Base-by-base conservation (phyloP, 1,284 basidiomycete genomes). In the Neonothopanus nambi region DNA sequence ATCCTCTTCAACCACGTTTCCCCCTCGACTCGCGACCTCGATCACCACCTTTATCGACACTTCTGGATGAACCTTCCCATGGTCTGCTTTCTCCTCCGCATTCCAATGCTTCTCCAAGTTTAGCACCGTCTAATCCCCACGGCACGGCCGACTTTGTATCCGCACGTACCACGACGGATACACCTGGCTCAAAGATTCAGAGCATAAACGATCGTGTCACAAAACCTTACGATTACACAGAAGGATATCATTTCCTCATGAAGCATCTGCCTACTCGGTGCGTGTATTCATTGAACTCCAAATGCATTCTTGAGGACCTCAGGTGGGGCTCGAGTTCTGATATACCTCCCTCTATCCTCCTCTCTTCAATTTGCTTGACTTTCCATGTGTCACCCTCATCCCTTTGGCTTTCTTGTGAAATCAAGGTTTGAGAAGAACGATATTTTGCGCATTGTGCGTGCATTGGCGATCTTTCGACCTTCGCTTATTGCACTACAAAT, bases 401-500 rank as follows among this genome's bases (percentile, higher is more conserved):
- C 23, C 39, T 30, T 54, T 39, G 38, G 35, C 17, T 57, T 52
- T 35, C 48, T 58, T 51, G 44, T 57, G n/a, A n/a, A 58, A 52
- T 59, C 65, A 71, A 95, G 92, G 60, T 98, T 97, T 70, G 93
- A 96, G 65, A 97, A 98, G 75, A 90, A 91, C 65, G 95, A 98
- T 63, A 94, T 96, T 54, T 71, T 99, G 41, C 91, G 94, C 51
- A 90, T 99, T 60, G 95, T 98, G 21, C 88, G 94, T 40, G 93
- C 95, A 15, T 78, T 99, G 48, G 94, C 96, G 35, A 93, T 97
- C 45, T 96, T 95, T 68, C 83, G 96, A 48, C 96, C 96, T 8
- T 95, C 91, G 52, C 80, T 98, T 55, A 98, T 99, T 65, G 95
- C 96, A 6, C 75, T 98, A 48, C 95, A 98, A 80, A 95, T 95